Conservation (phyloP, 345 rosid genomes). For the Eucalyptus regnans region DNA sequence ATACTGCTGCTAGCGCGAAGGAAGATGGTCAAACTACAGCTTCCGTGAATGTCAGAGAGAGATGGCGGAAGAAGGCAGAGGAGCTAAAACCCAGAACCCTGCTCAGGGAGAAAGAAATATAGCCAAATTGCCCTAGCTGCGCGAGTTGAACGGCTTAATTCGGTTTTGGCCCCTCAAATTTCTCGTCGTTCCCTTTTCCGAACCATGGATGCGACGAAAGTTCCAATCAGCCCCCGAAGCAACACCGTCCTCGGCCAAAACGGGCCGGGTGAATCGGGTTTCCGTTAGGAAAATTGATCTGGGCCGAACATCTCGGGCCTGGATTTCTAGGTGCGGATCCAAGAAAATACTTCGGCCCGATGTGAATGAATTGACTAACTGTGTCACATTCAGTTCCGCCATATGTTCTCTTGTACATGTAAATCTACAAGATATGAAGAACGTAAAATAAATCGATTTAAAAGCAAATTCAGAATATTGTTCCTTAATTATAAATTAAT, state of each 20-base stretch:
- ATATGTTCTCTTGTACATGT: background rate
- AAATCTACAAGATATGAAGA: background rate
- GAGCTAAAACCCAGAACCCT: background rate
- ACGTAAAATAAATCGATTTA: background rate
- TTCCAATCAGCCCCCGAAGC: background rate
- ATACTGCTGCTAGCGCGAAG: background rate
- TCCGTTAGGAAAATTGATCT: background rate
- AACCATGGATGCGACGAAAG: fast-evolving
- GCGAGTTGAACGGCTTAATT: background rate
- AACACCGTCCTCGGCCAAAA: fast-evolving
- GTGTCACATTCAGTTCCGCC: background rate
- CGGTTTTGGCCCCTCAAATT: background rate
- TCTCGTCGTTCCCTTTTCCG: background rate
- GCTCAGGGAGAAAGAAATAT: fast-evolving
- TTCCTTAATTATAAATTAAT: no score
- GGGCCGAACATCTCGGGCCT: background rate
- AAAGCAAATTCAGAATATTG: no score
- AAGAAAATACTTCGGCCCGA: background rate
- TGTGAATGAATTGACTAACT: background rate
- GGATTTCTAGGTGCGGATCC: background rate
- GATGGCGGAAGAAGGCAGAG: background rate
- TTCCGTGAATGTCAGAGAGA: background rate
- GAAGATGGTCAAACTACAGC: background rate
- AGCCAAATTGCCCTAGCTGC: background rate
- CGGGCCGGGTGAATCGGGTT: background rate